phyloP scores from a whole-genome alignment of 177 flowering plant genomes.

The Vitis hybrid region DNA sequence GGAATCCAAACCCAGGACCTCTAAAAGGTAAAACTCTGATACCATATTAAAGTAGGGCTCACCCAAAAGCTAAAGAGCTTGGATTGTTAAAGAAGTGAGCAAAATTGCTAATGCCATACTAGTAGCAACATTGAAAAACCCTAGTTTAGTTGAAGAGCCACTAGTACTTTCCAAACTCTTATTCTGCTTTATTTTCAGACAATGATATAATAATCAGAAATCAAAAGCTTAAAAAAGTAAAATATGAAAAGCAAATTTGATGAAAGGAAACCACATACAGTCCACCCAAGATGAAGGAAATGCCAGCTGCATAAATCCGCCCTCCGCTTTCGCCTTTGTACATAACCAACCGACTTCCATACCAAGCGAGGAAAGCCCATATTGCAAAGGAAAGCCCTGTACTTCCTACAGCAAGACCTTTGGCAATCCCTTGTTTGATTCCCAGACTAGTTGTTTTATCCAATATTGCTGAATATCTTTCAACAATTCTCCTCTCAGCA shows the following conservation, averaged over 20 bases:
- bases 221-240: neutral
- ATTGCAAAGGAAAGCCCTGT: conserved; percentile 78
- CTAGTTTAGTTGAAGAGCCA: no score
- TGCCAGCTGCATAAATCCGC: conserved; percentile 75
- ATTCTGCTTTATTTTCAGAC: no score
- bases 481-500: conserved; percentile 56
- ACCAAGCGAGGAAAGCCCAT: conserved; percentile 94
- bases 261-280: conserved; percentile 44
- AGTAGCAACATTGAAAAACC: no score
- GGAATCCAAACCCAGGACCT: no score
- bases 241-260: neutral
- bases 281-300: conserved; percentile 74
- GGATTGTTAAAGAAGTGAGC: no score
- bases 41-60: no score
- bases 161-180: no score
- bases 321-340: conserved; percentile 89
- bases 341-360: conserved; percentile 79
- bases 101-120: no score
- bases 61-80: no score
- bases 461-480: conserved; percentile 47
- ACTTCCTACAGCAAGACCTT: conserved; percentile 88
- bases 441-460: conserved; percentile 60
- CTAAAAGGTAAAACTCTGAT: no score
- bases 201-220: no score
- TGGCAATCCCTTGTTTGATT: conserved; percentile 77